Conservation (phyloP, 306 rosid species). For the Nissolia schottii region DNA sequence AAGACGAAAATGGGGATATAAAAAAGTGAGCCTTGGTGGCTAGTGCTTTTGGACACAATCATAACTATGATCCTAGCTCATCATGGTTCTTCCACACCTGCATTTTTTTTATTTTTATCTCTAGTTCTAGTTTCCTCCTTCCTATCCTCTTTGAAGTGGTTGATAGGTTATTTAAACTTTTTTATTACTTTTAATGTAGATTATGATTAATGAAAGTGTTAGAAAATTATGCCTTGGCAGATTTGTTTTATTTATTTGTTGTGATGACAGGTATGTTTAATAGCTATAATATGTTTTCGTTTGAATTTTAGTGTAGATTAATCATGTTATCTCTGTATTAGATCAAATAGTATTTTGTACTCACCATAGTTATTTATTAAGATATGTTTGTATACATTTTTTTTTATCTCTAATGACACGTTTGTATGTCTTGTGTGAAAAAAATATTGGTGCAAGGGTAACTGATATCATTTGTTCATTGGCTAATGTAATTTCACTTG, state of each 20-base stretch:
- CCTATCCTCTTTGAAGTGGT: not conserved
- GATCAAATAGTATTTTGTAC: not conserved
- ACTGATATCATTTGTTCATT: slow-evolving; percentile 9
- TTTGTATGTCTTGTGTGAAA: not conserved
- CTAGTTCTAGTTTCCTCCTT: not conserved
- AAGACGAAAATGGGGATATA: not conserved
- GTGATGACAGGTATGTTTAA: not conserved
- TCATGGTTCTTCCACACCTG: not conserved
- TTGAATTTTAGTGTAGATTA: not conserved
- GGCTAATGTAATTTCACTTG: not conserved
- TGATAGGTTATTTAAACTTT: not conserved
- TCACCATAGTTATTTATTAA: not conserved
- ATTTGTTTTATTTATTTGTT: not conserved
- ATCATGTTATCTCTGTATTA: not conserved
- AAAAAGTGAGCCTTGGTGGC: not conserved
- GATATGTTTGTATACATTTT: no score
- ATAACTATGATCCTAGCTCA: not conserved
- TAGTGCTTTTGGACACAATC: not conserved
- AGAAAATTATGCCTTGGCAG: not conserved
- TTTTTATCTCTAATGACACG: not conserved
- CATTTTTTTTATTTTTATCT: not conserved
- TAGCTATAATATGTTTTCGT: not conserved
- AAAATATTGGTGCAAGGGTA: not conserved
- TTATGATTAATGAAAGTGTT: not conserved
- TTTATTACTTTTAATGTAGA: not conserved